Base-by-base conservation (phyloP, 352 stramenopile genomes). In the Phytophthora hibernalis region DNA sequence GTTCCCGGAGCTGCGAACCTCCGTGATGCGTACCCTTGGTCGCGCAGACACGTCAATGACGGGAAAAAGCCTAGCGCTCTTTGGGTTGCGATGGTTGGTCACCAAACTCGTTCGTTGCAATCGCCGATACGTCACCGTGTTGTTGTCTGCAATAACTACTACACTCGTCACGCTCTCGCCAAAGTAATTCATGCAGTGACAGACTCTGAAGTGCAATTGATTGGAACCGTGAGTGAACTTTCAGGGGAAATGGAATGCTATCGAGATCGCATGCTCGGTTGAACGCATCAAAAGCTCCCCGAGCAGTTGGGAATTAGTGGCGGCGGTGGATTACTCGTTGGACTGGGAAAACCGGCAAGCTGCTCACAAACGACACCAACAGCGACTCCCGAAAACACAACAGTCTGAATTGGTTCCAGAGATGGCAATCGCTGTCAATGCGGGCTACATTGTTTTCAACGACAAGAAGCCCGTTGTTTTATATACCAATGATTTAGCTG, bases 181-280 rank as follows among this genome's bases (percentile, higher is more conserved):
- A 55, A 43, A 55, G 48, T 13, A 7, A 16, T 55, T 3, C 13
- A 18, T 20, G 30, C n/a, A 1, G 28, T 37, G 6, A 55, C 30
- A 8, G 24, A 55, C 20, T 28, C 30, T n/a, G 30, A 55, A 13
- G 48, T 55, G 15, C 48, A 30, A 26, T 44, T 28, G 48, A 44
- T 55, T 26, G 48, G 48, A 44, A 55, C 48, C 4, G n/a, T 55
- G 7, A 55, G 44, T 3, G n/a, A 55, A 42, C 28, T 55, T n/a
- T n/a, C n/a, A n/a, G 28, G 48, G 31, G 5, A 42, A 43, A 10
- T 55, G 48, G 48, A 43, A 44, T 28, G 31, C 43, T 16, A 2
- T 43, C 2, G 31, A 21, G 8, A 35, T 55, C 7, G 48, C 31
- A 3, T 13, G 31, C 9, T 38, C 48, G 3, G 30, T 55, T 11